Percentiles rank a stretch among this genome's conserved stretches.
Conservation (phyloP, 2,329 filamentous ascomycete species). For the Biscogniauxia sp. region DNA sequence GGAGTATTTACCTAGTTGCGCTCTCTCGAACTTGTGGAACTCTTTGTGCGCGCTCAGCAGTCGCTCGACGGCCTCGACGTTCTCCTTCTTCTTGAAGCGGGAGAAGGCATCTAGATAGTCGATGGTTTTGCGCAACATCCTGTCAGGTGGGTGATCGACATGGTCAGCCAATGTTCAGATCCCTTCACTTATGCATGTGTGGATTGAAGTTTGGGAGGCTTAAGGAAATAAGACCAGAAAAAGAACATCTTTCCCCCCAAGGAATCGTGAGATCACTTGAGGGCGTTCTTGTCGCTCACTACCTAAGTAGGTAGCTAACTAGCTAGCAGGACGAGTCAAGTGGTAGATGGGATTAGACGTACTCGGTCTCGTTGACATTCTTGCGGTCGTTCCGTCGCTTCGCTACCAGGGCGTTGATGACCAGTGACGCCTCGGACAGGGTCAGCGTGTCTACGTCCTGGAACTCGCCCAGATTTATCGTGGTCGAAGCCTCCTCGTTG, state of each 20-base stretch:
- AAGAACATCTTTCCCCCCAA: too few relatives aligned
- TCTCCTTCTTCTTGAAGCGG: constrained; percentile 92
- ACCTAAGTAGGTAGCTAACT: too few relatives aligned
- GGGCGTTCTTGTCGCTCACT: too few relatives aligned
- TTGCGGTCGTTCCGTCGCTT: constrained; percentile 78
- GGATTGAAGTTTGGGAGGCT: not conserved
- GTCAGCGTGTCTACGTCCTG: constrained; percentile 88
- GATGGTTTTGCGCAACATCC: constrained; percentile 80
- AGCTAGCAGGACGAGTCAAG: too few relatives aligned
- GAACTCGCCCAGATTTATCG: constrained; percentile 89
- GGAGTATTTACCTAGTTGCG: constrained; percentile 70
- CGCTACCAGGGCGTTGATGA: constrained; percentile 84
- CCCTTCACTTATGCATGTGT: not conserved
- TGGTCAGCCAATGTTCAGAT: not conserved
- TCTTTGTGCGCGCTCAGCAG: constrained; percentile 76
- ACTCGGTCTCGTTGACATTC: constrained; percentile 83
- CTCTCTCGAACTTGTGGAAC: constrained; percentile 88
- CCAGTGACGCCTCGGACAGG: constrained; percentile 84
- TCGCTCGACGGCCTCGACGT: constrained; percentile 90
- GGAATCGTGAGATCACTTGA: too few relatives aligned
- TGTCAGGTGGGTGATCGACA: constrained; percentile 28
- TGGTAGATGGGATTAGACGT: constrained; percentile 36
- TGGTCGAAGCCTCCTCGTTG: constrained; percentile 82
- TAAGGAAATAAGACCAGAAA: too few relatives aligned
- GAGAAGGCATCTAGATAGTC: constrained; percentile 94